Base-by-base conservation (phyloP, 139 green algal genomes). In the Pleodorina starrii region DNA sequence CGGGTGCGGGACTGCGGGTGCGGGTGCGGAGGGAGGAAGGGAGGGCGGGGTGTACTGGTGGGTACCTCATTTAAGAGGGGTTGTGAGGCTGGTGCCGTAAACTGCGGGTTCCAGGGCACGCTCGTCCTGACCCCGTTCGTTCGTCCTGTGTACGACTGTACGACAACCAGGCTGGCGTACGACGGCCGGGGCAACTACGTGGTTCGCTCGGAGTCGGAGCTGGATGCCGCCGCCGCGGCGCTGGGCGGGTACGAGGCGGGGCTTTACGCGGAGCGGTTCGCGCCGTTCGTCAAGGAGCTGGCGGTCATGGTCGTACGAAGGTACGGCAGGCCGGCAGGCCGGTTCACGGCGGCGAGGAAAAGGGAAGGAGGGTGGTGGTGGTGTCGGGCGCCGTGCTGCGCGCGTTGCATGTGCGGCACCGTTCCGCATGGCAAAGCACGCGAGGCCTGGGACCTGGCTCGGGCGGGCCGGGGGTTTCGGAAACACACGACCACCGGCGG, bases 261-360 rank as follows among this genome's bases (percentile, higher is more conserved):
- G 1, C 90, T 99, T 75, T 99, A 99, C 88, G 97, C 95, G 3
- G 98, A 99, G 92, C 94, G 96, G 87, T 99, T 96, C 96, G 96
- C 95, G n/a, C 93, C 95, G 2, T 99, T 98, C 88, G 91, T 94
- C 6, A 98, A 97, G 91, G 94, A 97, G 94, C 88, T 98, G 46
- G 93, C 93, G 29, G 91, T 96, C 36, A 96, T 96, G 92, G 93
- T 97, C 40, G 90, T 95, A 84, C 83, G 91, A 88, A 90, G 93
- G 91, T 90, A 71, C 50, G 88, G 21, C 63, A 23, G n/a, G n/a
- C n/a, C n/a, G n/a, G n/a, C n/a, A n/a, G n/a, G n/a, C n/a, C n/a
- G n/a, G n/a, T n/a, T n/a, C n/a, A n/a, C n/a, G n/a, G n/a, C n/a
- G n/a, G n/a, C n/a, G n/a, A n/a, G n/a, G n/a, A n/a, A n/a, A n/a